Percentiles rank a stretch among this genome's conserved stretches.
phyloP scores from a whole-genome alignment of 2,329 filamentous ascomycete genomes.

The Cladophialophora immunda region DNA sequence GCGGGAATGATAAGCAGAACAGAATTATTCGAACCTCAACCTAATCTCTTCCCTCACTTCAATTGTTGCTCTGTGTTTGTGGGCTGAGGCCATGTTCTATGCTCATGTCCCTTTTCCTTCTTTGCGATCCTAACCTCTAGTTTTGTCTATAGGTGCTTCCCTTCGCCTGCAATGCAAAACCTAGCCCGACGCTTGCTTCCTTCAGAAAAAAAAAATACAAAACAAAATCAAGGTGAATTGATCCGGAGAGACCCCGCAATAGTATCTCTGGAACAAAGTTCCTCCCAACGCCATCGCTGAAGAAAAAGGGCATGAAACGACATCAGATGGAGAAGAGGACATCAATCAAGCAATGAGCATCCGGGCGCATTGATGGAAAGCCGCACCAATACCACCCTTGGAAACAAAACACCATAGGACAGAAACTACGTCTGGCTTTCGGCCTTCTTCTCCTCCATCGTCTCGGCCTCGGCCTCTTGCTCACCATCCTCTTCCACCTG shows the following conservation, averaged over 20 bases:
- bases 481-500: not conserved
- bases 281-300: not conserved
- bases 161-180: no score
- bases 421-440: constrained; percentile 1
- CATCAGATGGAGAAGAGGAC: not conserved
- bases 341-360: not conserved
- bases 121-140: no score
- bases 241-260: not conserved
- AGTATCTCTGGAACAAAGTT: not conserved
- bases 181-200: not conserved
- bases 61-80: no score
- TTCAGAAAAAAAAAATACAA: not conserved
- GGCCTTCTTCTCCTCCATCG: not conserved
- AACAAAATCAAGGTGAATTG: not conserved
- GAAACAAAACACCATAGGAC: not conserved
- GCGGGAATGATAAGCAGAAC: not conserved
- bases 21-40: no score
- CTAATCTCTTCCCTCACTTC: no score
- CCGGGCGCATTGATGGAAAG: not conserved
- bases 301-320: not conserved
- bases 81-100: no score
- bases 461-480: not conserved
- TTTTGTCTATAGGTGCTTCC: no score
- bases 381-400: not conserved
- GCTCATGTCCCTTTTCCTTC: no score